phyloP scores from a whole-genome alignment of 495 filamentous ascomycete species.

The Apodospora peruviana region DNA sequence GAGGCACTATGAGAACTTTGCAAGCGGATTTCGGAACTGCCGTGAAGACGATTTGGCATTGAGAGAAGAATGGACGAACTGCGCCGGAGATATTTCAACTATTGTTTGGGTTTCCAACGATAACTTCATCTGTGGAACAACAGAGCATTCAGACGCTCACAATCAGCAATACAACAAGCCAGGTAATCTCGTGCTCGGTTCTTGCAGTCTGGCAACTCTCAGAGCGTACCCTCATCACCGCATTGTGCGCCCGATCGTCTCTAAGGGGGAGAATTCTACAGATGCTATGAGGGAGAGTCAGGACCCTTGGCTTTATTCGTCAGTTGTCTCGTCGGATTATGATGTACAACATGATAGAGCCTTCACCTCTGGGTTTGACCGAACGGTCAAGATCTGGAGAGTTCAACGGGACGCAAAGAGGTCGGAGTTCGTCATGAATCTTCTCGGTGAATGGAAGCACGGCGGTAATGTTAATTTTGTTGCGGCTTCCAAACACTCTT shows the following conservation, averaged over 20 bases:
- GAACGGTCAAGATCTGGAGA: conserved; percentile 73
- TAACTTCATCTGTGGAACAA: conserved; percentile 59
- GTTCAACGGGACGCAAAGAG: conserved; percentile 20
- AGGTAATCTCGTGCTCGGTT: conserved; percentile 71
- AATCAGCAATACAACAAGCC: conserved; percentile 81
- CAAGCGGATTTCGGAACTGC: conserved; percentile 30
- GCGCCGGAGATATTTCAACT: conserved; percentile 55
- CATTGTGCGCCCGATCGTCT: conserved; percentile 47
- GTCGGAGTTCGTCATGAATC: conserved; percentile 29
- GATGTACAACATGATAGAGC: conserved; percentile 49
- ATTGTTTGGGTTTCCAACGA: conserved; percentile 50
- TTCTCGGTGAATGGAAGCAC: conserved; percentile 54
- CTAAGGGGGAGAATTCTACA: conserved; percentile 47
- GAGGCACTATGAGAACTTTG: conserved; percentile 30
- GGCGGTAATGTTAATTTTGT: conserved; percentile 67
- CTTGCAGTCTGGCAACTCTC: conserved; percentile 48
- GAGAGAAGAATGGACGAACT: conserved; percentile 45
- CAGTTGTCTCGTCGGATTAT: conserved; percentile 71
- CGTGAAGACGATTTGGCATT: conserved; percentile 41
- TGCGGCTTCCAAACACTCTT: conserved; percentile 45
- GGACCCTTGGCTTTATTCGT: conserved; percentile 66
- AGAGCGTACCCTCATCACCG: conserved; percentile 67
- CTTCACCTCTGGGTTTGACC: conserved; percentile 78
- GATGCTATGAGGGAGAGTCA: conserved; percentile 57
- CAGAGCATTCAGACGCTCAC: conserved; percentile 64